A percentile compares a stretch with the other conserved stretches of the same genome.
phyloP scores from a whole-genome alignment of 257 asterid genomes.

The Capsicum rhomboideum region DNA sequence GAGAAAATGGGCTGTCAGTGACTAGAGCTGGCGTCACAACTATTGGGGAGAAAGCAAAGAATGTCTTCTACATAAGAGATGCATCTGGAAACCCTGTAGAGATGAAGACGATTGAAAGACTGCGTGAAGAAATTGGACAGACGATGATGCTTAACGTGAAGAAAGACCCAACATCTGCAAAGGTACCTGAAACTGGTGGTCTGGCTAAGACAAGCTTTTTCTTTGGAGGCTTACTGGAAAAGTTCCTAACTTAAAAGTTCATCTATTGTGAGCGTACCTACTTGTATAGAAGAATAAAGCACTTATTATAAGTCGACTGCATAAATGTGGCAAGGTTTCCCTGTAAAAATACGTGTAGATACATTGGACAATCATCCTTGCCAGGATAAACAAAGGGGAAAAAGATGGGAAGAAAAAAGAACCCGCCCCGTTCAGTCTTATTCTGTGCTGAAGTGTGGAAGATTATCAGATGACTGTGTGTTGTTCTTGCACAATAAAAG shows the following conservation, averaged over 20 bases:
- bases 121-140: slow-evolving; percentile 72
- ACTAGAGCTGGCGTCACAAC: slow-evolving; percentile 89
- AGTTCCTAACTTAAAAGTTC: slow-evolving; percentile 30
- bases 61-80: slow-evolving; percentile 77
- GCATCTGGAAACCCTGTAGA: slow-evolving; percentile 83
- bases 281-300: not conserved
- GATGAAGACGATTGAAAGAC: slow-evolving; percentile 50
- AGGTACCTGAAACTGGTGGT: slow-evolving; percentile 47
- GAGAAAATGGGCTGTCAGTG: slow-evolving; percentile 83
- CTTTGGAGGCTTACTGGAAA: slow-evolving; percentile 74
- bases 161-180: slow-evolving; percentile 36
- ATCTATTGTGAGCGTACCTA: not conserved
- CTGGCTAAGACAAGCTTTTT: slow-evolving; percentile 81
- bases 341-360: not conserved
- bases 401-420: not conserved
- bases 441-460: not conserved
- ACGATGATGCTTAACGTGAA: slow-evolving; percentile 82
- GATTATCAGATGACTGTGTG: not conserved
- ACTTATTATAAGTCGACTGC: not conserved
- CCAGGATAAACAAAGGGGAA: not conserved
- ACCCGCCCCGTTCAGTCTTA: not conserved
- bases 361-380: not conserved
- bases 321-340: slow-evolving; percentile 1
- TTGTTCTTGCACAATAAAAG: not conserved
- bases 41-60: slow-evolving; percentile 72